Percentiles rank a stretch among this genome's conserved stretches.
These are phyloP conservation scores for Mycena leptocephala DNA, from an alignment of 768 basidiomycete genomes.

Conservation along the genomic window DNA sequence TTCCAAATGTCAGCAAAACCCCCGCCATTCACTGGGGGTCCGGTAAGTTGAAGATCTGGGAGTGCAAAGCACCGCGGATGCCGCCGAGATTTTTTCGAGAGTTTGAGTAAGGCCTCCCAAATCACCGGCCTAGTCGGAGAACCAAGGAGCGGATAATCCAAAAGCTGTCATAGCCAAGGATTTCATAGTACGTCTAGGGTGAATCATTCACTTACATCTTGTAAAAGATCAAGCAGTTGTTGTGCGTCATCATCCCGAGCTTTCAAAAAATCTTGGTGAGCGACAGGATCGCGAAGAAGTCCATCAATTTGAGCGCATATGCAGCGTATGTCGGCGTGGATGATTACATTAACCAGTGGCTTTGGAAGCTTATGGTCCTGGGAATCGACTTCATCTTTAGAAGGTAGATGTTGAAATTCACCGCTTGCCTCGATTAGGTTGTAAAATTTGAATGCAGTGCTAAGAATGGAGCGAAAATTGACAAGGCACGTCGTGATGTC, in stretches of 20 bases:
- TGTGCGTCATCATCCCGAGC: slow-evolving; percentile 6
- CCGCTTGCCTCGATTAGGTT: neutral
- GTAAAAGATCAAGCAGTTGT: slow-evolving; percentile 12
- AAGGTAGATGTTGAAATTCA: neutral
- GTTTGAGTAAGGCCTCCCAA: slow-evolving; percentile 3
- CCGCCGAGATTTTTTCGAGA: slow-evolving; percentile 4
- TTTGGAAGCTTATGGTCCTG: neutral
- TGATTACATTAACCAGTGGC: neutral
- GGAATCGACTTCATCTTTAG: neutral
- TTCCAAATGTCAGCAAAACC: slow-evolving; percentile 23
- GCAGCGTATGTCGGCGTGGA: neutral
- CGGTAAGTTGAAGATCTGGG: neutral
- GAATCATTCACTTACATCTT: slow-evolving; percentile 13
- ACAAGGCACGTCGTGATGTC: neutral
- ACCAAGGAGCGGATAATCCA: slow-evolving; percentile 22
- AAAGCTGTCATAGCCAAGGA: neutral
- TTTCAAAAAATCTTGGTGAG: neutral
- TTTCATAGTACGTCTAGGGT: neutral
- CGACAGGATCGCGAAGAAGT: neutral
- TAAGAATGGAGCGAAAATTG: slow-evolving; percentile 2
- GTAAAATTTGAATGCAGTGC: neutral
- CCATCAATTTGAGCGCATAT: slow-evolving; percentile 1
- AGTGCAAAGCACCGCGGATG: slow-evolving; percentile 19
- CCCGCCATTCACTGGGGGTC: slow-evolving; percentile 1
- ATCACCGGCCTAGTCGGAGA: neutral